Evolutionary conservation across 495 filamentous ascomycete genomes (phyloP).

Genomic region (Hypoxylon subgilvum): DNA sequence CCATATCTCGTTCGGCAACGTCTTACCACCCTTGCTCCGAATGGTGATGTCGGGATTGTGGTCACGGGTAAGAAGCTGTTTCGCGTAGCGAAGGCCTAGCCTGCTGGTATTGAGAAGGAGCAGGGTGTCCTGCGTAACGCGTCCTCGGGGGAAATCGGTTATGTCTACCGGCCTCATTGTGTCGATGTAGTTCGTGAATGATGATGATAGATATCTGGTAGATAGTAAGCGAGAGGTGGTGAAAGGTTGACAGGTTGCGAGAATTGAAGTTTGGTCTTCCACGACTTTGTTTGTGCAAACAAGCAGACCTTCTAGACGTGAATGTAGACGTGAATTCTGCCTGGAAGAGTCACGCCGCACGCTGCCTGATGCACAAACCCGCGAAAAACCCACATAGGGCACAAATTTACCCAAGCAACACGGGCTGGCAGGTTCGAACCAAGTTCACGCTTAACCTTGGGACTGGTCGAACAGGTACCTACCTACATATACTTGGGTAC

Average conservation of each 20-base stretch:
- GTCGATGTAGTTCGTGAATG: background rate
- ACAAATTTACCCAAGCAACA: too few relatives aligned
- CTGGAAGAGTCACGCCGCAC: too few relatives aligned
- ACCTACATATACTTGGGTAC: too few relatives aligned
- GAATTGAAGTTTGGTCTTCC: background rate
- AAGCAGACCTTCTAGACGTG: background rate
- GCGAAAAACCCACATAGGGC: too few relatives aligned
- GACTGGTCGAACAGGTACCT: too few relatives aligned
- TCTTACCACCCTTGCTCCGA: conserved; percentile 18
- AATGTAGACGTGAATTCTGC: background rate
- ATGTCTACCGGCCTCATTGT: conserved; percentile 8
- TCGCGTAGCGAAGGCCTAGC: conserved; percentile 6
- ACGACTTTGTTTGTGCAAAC: background rate
- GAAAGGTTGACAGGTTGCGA: background rate
- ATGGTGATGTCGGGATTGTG: background rate
- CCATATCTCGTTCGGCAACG: conserved; percentile 12
- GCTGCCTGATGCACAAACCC: too few relatives aligned
- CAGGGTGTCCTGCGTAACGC: background rate
- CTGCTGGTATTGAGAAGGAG: conserved; percentile 8
- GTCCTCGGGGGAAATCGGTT: background rate
- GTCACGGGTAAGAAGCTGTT: conserved; percentile 1
- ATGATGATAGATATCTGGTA: background rate
- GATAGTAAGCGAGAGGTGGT: background rate
- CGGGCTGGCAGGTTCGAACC: too few relatives aligned
- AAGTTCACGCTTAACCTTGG: too few relatives aligned